Conservation (phyloP, 345 rosid genomes). For the Erodium maritimum region DNA sequence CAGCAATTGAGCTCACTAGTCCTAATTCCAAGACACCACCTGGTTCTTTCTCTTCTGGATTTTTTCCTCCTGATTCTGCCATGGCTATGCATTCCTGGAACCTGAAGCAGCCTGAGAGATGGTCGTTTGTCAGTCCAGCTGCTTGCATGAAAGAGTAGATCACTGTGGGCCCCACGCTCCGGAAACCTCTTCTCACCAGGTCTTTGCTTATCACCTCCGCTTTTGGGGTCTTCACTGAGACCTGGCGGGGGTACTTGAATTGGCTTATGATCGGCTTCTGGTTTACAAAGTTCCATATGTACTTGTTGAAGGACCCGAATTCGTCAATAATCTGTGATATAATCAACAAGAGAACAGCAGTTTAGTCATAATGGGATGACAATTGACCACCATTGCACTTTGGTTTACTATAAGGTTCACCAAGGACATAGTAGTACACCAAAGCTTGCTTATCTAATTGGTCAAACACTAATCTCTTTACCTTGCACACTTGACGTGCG, state of each 20-base stretch:
- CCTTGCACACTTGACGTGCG: conserved; percentile 70
- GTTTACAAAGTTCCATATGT: conserved; percentile 77
- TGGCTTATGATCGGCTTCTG: conserved; percentile 50
- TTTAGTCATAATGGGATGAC: too few species aligned
- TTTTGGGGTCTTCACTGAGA: conserved; percentile 66
- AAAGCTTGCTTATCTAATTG: too few species aligned
- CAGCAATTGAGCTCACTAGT: neutral
- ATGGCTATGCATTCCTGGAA: conserved; percentile 43
- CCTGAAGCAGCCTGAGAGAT: conserved; percentile 64
- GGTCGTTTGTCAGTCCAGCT: conserved; percentile 71
- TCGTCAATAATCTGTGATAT: conserved; percentile 44
- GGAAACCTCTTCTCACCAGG: conserved; percentile 68
- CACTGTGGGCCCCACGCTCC: conserved; percentile 69
- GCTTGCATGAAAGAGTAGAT: conserved; percentile 78
- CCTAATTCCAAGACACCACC: conserved; percentile 6
- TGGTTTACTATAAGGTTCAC: too few species aligned
- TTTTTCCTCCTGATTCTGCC: conserved; percentile 15
- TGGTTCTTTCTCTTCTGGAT: conserved; percentile 9
- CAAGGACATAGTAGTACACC: neutral
- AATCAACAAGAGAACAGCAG: neutral
- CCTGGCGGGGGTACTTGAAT: conserved; percentile 63
- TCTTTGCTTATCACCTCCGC: conserved; percentile 78
- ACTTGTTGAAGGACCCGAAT: conserved; percentile 69
- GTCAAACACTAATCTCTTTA: conserved; percentile 7
- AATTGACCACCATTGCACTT: too few species aligned